Evolutionary conservation across 2,329 filamentous ascomycete species (phyloP).

Genomic region (Corynespora cassiicola): DNA sequence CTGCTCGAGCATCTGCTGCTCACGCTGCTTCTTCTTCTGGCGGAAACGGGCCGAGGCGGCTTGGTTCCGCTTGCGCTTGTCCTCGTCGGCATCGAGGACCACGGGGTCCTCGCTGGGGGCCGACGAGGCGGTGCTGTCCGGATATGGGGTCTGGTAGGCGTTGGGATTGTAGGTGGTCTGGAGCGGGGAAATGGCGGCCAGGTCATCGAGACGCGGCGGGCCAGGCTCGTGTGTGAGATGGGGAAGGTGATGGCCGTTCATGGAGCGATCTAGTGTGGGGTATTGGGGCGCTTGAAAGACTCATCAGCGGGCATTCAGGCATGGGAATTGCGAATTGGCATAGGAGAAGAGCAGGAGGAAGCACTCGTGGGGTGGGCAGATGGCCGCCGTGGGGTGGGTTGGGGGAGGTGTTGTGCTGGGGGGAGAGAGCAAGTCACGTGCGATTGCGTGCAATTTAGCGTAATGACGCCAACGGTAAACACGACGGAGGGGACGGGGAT

Average conservation of each 20-base stretch:
- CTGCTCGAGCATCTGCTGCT: constrained; percentile 70
- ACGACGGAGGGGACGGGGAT: neutral
- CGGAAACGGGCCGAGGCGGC: constrained; percentile 88
- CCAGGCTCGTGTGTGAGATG: constrained; percentile 29
- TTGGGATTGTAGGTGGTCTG: constrained; percentile 32
- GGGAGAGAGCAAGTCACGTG: constrained; percentile 18
- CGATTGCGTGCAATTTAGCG: constrained; percentile 24
- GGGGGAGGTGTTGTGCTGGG: constrained; percentile 6
- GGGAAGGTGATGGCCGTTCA: constrained; percentile 33
- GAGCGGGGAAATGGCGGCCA: constrained; percentile 35
- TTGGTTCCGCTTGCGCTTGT: constrained; percentile 88
- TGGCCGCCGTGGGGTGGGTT: constrained; percentile 5
- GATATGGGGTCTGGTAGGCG: constrained; percentile 37
- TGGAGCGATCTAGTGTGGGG: constrained; percentile 27
- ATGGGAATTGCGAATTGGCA: constrained; percentile 9
- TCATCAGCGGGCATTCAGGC: constrained; percentile 30
- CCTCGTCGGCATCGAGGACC: constrained; percentile 72
- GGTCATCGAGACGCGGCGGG: constrained; percentile 35
- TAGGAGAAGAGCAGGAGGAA: constrained; percentile 7
- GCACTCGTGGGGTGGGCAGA: constrained; percentile 7
- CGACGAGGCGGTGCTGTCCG: constrained; percentile 40
- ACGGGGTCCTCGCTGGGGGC: constrained; percentile 34
- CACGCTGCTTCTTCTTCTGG: constrained; percentile 94
- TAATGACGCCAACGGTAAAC: constrained; percentile 20
- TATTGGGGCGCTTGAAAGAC: constrained; percentile 32